Evolutionary conservation across 495 filamentous ascomycete genomes (phyloP).

Genomic region (Hyaloscypha finlandica): DNA sequence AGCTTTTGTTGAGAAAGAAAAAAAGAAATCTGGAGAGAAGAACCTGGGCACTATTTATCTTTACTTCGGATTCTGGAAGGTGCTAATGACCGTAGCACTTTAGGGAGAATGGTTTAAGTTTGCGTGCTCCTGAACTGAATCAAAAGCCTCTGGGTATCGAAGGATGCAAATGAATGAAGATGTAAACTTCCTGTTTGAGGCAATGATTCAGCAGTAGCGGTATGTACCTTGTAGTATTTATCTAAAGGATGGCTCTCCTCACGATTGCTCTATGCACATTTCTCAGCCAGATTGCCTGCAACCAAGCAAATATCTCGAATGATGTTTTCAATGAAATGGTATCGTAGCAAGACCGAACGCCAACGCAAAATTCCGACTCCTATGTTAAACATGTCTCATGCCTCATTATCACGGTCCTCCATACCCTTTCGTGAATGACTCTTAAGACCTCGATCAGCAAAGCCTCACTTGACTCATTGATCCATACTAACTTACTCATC

Average conservation of each 20-base stretch:
- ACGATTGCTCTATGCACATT: background rate
- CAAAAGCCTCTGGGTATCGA: no score
- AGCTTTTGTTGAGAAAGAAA: no score
- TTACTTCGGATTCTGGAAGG: no score
- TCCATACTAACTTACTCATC: background rate
- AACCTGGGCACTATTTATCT: no score
- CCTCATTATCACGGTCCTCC: background rate
- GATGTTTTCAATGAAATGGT: background rate
- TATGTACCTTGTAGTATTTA: background rate
- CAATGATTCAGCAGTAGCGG: background rate
- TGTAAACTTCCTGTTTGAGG: no score
- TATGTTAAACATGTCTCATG: background rate
- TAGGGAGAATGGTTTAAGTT: no score
- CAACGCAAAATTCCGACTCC: background rate
- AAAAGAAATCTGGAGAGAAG: no score
- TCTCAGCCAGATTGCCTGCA: conserved; percentile 18
- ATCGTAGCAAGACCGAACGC: conserved; percentile 1
- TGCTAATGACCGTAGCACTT: no score
- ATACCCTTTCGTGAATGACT: background rate
- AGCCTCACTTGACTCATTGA: background rate
- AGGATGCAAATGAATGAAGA: no score
- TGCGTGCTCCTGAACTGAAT: no score
- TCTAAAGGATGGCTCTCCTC: background rate
- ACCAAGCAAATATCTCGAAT: conserved; percentile 4
- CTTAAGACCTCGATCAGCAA: background rate